Evolutionary conservation across 208 protist species (phyloP), one percentile per base, ranked within the genome.

Genomic region (Leishmania aethiopica): DNA sequence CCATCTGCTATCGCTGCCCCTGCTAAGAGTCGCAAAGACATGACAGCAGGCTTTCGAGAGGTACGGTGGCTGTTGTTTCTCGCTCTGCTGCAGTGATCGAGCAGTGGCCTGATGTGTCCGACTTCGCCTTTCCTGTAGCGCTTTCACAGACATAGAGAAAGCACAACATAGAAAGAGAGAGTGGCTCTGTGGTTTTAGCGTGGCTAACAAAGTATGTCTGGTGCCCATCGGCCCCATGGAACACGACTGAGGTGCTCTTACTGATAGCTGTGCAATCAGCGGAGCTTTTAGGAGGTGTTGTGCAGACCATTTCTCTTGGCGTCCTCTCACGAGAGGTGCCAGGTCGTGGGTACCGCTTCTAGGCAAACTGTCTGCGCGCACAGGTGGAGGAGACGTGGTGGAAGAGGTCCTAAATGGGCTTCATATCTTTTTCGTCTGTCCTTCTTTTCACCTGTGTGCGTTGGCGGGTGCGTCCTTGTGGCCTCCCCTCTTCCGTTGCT

Each of bases 1-100:
- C 90, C 88, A 77, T 86, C 80, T 66, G 96, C 94, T 83, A 93
- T 97, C 49, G 79, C 98, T 74, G 84, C 89, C 49, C 78, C 94
- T 13, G 82, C 95, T 75, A 91, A 99, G 67, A 32, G 37, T 70
- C 22, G n/a, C 45, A 8, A 53, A 37, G 8, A 55, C 37, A 53
- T 37, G 69, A 35, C 69, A n/a, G 10, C 1, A 49, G 25, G 45
- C 40, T 74, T 10, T 5, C 19, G 45, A 74, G 22, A 35, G 69
- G 45, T 37, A 35, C 45, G 45, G 5, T 53, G 69, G 0, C 40
- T 32, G 13, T 2, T 7, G 55, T 32, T 35, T 35, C 22, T 15
- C 69, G 35, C 45, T 55, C 13, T 32, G 22, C 45, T 32, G 69
- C 1, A 55, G 15, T 55, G 2, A 55, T 22, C 8, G 25, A 35